phyloP scores from a whole-genome alignment of 2,329 filamentous ascomycete genomes.

The Plenodomus biglobosus region DNA sequence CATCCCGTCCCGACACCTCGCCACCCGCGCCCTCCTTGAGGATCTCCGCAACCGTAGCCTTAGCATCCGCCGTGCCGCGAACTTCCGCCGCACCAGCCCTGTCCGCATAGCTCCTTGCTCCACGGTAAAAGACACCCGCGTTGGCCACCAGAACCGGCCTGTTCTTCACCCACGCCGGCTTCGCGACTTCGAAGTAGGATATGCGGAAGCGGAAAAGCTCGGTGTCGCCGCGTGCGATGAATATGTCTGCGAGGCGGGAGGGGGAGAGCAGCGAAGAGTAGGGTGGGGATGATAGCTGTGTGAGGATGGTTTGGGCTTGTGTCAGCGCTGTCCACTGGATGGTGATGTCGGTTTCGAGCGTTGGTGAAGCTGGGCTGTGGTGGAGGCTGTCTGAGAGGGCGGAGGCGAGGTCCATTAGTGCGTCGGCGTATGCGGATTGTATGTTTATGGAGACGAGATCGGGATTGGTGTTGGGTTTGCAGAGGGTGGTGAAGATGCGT shows the following conservation, averaged over 20 bases:
- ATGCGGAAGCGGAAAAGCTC: slow-evolving; percentile 42
- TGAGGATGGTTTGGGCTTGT: slow-evolving; percentile 34
- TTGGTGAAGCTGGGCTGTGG: slow-evolving; percentile 11
- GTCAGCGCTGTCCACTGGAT: slow-evolving; percentile 40
- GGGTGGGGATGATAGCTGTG: slow-evolving; percentile 21
- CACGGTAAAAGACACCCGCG: slow-evolving; percentile 45
- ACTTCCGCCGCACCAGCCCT: slow-evolving; percentile 40
- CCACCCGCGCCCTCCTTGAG: slow-evolving; percentile 45
- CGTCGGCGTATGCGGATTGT: slow-evolving; percentile 59
- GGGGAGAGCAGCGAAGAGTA: slow-evolving; percentile 21
- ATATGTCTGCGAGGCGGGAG: slow-evolving; percentile 34
- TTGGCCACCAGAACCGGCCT: slow-evolving; percentile 38
- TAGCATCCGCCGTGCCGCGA: slow-evolving; percentile 49
- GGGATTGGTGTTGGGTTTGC: slow-evolving; percentile 51
- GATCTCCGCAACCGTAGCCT: slow-evolving; percentile 53
- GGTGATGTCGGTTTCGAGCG: slow-evolving; percentile 11
- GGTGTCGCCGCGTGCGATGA: slow-evolving; percentile 36
- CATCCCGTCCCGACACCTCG: slow-evolving; percentile 40
- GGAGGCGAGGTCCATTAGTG: slow-evolving; percentile 57
- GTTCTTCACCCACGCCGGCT: slow-evolving; percentile 37
- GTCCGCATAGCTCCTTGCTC: slow-evolving; percentile 37
- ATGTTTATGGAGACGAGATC: slow-evolving; percentile 55
- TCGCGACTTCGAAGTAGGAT: slow-evolving; percentile 21
- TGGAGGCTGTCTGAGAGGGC: slow-evolving; percentile 42
- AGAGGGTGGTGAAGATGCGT: slow-evolving; percentile 36